A percentile compares a stretch with the other conserved stretches of the same genome.
These are phyloP conservation scores for Aegilops speltoides DNA, from an alignment of 176 grass and related monocot species.

Conservation along the genomic window DNA sequence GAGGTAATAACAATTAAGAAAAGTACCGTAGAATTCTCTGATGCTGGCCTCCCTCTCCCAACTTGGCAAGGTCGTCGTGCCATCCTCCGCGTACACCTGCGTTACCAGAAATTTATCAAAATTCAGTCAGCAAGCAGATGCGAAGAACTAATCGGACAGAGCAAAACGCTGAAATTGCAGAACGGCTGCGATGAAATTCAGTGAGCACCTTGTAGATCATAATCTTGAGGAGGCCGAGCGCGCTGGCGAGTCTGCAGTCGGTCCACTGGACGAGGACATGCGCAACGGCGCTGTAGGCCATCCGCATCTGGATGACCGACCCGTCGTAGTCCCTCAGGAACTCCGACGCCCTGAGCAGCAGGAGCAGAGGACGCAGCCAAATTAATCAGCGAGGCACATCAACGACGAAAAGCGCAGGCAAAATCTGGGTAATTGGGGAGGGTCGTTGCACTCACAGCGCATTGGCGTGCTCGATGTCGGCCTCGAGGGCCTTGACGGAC, in stretches of 20 bases:
- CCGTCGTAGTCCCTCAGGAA: constrained; percentile 55
- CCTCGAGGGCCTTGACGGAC: constrained; percentile 49
- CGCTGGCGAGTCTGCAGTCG: constrained; percentile 55
- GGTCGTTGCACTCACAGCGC: constrained; percentile 34
- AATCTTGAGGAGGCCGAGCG: constrained; percentile 56
- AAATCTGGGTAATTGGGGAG: neutral
- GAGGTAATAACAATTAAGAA: neutral
- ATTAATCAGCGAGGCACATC: neutral
- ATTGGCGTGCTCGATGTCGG: constrained; percentile 73
- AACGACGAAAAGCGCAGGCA: neutral
- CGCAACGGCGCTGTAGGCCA: constrained; percentile 61
- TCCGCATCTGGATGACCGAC: constrained; percentile 61
- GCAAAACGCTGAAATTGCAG: neutral
- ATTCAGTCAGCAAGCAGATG: no score
- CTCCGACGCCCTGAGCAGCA: constrained; percentile 38
- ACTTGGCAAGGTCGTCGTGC: constrained; percentile 28
- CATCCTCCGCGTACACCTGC: constrained; percentile 49
- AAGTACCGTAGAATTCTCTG: constrained; percentile 56
- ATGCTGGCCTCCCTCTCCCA: constrained; percentile 60
- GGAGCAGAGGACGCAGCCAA: neutral
- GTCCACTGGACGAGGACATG: constrained; percentile 62
- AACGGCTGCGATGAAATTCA: neutral
- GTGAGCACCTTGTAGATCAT: constrained; percentile 50
- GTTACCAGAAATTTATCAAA: neutral
- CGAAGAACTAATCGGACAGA: neutral